These are phyloP conservation scores for Calonectria leucothoes DNA, from an alignment of 2,329 filamentous ascomycete genomes.

Conservation along the genomic window DNA sequence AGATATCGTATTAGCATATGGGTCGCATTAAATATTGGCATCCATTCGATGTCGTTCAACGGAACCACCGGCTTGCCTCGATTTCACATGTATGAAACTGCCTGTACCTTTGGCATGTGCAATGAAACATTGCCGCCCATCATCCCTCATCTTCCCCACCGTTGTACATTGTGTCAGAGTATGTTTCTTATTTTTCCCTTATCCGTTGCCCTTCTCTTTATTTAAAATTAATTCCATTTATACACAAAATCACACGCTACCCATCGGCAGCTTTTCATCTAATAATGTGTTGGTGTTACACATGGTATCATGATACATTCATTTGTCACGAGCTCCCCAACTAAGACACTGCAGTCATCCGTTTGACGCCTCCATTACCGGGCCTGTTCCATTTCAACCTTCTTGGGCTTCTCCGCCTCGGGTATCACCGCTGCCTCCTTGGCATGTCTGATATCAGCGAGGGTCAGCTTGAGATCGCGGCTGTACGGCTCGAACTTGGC, in stretches of 20 bases:
- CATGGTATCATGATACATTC: constrained; percentile 45
- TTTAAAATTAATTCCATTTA: constrained; percentile 2
- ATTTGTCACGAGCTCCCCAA: constrained; percentile 26
- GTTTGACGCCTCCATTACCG: constrained; percentile 30
- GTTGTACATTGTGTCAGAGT: not conserved
- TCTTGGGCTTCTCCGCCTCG: constrained; percentile 44
- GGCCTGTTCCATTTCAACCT: constrained; percentile 44
- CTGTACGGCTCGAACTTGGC: constrained; percentile 80
- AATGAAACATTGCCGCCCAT: not conserved
- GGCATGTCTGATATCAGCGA: constrained; percentile 78
- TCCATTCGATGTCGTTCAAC: not conserved
- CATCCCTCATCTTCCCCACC: not conserved
- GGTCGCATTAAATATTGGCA: not conserved
- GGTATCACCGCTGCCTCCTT: constrained; percentile 68
- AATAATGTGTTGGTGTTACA: constrained; percentile 26
- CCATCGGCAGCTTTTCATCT: constrained; percentile 3
- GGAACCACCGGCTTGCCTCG: not conserved
- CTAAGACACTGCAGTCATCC: not conserved
- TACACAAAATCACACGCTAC: not conserved
- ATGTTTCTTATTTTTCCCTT: not conserved
- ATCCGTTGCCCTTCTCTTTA: not conserved
- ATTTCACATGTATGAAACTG: not conserved
- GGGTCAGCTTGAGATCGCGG: constrained; percentile 74
- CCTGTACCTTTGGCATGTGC: not conserved
- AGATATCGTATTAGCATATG: not conserved